Evolutionary conservation across 176 grass and related monocot species (phyloP).

Genomic region (Avena sativa): DNA sequence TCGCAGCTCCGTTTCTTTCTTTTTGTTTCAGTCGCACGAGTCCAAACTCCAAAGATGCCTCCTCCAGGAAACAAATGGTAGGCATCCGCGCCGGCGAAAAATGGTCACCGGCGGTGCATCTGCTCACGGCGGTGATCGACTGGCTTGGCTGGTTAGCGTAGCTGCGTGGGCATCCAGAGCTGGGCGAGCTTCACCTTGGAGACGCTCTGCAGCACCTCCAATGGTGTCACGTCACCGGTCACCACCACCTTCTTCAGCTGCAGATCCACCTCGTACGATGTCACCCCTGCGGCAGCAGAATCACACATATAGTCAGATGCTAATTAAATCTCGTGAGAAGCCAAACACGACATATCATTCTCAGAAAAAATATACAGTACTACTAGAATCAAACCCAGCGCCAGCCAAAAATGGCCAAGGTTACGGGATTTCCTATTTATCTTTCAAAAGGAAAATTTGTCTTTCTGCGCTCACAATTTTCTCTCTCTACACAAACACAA

Average conservation of each 20-base stretch:
- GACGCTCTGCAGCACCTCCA: constrained; percentile 82
- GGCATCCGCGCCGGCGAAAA: neutral
- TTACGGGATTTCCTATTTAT: too few species aligned
- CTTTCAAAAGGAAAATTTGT: too few species aligned
- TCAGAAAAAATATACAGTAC: neutral
- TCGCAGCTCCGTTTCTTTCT: too few species aligned
- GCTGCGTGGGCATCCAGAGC: constrained; percentile 55
- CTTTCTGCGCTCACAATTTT: too few species aligned
- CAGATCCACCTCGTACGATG: constrained; percentile 58
- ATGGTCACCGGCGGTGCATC: neutral
- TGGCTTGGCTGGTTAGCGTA: neutral
- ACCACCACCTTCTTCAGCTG: constrained; percentile 86
- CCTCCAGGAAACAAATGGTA: neutral
- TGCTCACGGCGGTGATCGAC: neutral
- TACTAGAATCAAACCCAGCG: too few species aligned
- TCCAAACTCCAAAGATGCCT: neutral
- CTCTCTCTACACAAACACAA: too few species aligned
- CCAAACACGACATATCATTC: neutral
- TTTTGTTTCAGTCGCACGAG: too few species aligned
- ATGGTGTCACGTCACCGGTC: constrained; percentile 76
- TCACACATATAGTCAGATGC: neutral
- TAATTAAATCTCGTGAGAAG: neutral
- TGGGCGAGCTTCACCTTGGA: constrained; percentile 94
- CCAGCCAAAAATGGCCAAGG: too few species aligned
- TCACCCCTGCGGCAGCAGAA: constrained; percentile 15